Evolutionary conservation across 2,329 filamentous ascomycete species (phyloP).

Genomic region (Calonectria crousiana): DNA sequence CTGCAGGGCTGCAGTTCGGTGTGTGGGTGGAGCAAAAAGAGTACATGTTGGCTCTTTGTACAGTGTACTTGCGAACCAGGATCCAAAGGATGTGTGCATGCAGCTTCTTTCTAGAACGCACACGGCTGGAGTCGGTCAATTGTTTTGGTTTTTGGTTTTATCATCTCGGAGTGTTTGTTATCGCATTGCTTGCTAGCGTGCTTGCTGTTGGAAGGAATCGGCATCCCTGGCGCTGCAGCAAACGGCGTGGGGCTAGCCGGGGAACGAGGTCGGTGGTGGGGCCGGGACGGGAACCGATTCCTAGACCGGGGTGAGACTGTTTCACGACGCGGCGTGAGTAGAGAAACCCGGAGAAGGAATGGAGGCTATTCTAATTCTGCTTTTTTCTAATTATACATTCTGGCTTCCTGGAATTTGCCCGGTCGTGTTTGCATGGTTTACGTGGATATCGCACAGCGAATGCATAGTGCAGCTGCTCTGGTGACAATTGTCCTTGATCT

Average conservation of each 20-base stretch:
- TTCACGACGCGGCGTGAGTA: not conserved
- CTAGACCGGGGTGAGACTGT: not conserved
- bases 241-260: not conserved
- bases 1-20: not conserved
- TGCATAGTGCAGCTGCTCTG: not conserved
- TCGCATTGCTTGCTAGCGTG: not conserved
- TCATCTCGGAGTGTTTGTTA: not conserved
- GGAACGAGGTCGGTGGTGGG: constrained; percentile 16
- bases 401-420: not conserved
- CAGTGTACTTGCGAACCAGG: not conserved
- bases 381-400: not conserved
- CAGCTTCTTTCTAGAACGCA: not conserved
- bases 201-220: not conserved
- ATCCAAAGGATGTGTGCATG: not conserved
- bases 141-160: not conserved
- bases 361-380: not conserved
- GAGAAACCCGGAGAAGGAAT: not conserved
- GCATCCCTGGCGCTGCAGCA: not conserved
- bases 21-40: not conserved
- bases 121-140: not conserved
- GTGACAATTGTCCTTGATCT: not conserved
- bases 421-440: not conserved
- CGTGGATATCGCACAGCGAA: not conserved
- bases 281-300: not conserved
- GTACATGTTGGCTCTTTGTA: not conserved